Base-by-base conservation (phyloP, 225 moss, liverwort and hornwort species). In the Sphagnum tenellum region DNA sequence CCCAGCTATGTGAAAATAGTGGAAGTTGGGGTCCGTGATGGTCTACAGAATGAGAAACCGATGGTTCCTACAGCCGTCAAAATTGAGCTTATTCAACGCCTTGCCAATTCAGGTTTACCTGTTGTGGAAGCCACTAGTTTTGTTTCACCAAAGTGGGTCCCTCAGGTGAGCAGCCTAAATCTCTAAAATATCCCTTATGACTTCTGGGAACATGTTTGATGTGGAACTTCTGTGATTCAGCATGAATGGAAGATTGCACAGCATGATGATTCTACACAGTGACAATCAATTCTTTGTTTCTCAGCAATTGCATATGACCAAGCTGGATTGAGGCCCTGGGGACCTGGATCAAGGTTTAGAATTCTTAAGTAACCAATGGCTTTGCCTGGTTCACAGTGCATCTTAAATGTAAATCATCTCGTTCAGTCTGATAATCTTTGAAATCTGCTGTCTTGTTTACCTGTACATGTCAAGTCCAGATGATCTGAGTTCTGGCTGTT, bases 91-190 rank as follows among this genome's bases (percentile, higher is more conserved):
- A 96, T 96, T 64, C 70, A 78, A 68, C 81, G 69, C 45, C 88
- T 96, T 45, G 86, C 81, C 59, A 79, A 81, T 60, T 86, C 95
- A 59, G 89, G 95, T 47, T 64, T 96, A 49, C 86, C 89, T 10
- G 95, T 96, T 8, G 89, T 96, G 12, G 95, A 96, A 77, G 95
- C 81, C 53, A 96, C 95, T 45, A 96, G 95, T 71, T 96, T 96
- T 73, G 95, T 96, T 45, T 92, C 95, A 47, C 89, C 95, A 11
- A 92, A 88, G 71, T 96, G 95, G 95, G 89, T 96, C 4, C 95
- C 95, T 55, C 95, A 96, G 95, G 95, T 92, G 74, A 68, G 13
- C 4, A 59, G 11, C 44, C 8, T 7, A 7, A 3, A 55, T 54
- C 50, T 44, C 46, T 9, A 67, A 46, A 58, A 58, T 12, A 44